Evolutionary conservation across 768 basidiomycete species (phyloP).

Genomic region (Termitomyces sp.): DNA sequence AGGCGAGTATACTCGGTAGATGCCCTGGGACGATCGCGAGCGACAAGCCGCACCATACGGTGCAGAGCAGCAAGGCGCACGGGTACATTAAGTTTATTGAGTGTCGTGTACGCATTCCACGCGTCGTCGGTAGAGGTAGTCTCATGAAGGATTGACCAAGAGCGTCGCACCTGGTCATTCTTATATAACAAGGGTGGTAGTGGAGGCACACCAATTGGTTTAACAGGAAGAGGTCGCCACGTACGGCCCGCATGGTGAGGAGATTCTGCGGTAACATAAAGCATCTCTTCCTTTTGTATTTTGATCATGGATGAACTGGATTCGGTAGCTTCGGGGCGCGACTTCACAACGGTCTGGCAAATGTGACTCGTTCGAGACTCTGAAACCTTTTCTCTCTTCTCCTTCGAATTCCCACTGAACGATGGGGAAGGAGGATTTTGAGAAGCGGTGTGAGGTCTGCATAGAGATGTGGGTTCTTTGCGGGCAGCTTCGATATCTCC

Average conservation of each 20-base stretch:
- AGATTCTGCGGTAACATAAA: constrained; percentile 1
- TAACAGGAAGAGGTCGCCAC: constrained; percentile 16
- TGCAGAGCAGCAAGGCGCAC: constrained; percentile 49
- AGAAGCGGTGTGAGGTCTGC: too few relatives aligned
- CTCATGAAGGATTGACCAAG: constrained; percentile 15
- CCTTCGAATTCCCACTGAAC: background rate
- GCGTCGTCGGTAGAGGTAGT: constrained; percentile 21
- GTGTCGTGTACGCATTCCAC: constrained; percentile 37
- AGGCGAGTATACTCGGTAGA: constrained; percentile 58
- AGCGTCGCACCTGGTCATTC: constrained; percentile 7
- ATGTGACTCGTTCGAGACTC: background rate
- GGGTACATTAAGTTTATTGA: constrained; percentile 27
- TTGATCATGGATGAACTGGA: background rate
- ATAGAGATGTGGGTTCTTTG: background rate
- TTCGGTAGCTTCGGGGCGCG: background rate
- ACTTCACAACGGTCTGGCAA: background rate
- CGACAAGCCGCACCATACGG: constrained; percentile 55
- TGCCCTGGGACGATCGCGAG: constrained; percentile 47
- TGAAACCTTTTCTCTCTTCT: background rate
- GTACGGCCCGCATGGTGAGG: constrained; percentile 22
- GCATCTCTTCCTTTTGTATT: background rate
- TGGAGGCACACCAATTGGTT: background rate
- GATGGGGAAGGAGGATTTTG: background rate
- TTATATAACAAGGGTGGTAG: constrained; percentile 2
- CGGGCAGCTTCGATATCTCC: background rate